A percentile compares a stretch with the other conserved stretches of the same genome.
phyloP scores from a whole-genome alignment of 257 asterid genomes.

The Salvia hispanica region DNA sequence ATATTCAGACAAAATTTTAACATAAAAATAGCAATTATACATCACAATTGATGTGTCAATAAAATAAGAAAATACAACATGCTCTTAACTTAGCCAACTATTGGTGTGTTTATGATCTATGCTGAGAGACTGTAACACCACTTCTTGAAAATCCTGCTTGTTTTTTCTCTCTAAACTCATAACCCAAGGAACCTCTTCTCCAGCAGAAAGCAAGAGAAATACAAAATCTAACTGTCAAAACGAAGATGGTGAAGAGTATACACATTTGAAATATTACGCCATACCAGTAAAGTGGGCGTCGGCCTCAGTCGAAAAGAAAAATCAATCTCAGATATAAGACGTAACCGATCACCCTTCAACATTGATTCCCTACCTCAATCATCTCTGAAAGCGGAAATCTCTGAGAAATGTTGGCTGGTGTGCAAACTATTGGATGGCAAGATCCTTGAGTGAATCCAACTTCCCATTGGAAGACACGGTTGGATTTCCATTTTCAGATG shows the following conservation, averaged over 20 bases:
- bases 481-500: constrained; percentile 52
- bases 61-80: constrained; percentile 56
- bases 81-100: constrained; percentile 40
- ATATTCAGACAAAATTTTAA: constrained; percentile 46
- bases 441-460: constrained; percentile 54
- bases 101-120: constrained; percentile 31
- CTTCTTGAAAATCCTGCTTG: constrained; percentile 30
- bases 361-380: constrained; percentile 25
- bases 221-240: constrained; percentile 41
- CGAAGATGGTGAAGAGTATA: constrained; percentile 36
- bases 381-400: constrained; percentile 22
- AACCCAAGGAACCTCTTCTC: constrained; percentile 37
- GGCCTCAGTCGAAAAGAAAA: constrained; percentile 33
- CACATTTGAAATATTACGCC: constrained; percentile 44
- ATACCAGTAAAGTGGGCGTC: constrained; percentile 31
- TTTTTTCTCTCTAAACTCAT: not conserved
- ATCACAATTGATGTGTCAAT: constrained; percentile 37
- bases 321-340: constrained; percentile 19
- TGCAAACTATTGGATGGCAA: constrained; percentile 48
- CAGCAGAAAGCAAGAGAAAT: constrained; percentile 34
- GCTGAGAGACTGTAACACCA: constrained; percentile 32
- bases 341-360: constrained; percentile 22
- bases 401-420: constrained; percentile 30
- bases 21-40: constrained; percentile 51
- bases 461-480: constrained; percentile 62